phyloP scores from a whole-genome alignment of 1,139 yeast species.

The Sugiyamaella novakii region DNA sequence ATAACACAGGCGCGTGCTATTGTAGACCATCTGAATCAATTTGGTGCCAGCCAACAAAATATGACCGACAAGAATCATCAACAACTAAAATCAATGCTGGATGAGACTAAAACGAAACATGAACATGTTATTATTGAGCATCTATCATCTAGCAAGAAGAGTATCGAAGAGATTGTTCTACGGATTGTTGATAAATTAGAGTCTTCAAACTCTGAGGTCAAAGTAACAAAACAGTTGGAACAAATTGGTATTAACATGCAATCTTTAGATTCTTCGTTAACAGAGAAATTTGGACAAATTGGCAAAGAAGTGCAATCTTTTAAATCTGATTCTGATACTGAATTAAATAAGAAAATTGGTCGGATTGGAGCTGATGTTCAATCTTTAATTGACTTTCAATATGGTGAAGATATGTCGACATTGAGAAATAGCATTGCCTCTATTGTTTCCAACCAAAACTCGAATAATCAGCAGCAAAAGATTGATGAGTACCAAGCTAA shows the following conservation, averaged over 20 bases:
- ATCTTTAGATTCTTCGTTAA: no score
- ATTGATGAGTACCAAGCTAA: slow-evolving; percentile 18
- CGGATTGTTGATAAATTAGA: neutral
- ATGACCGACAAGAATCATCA: neutral
- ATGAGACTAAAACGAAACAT: neutral
- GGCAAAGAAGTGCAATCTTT: neutral
- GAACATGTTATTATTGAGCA: slow-evolving; percentile 12
- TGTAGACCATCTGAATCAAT: no score
- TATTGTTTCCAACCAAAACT: slow-evolving; percentile 1
- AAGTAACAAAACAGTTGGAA: no score
- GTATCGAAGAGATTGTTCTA: slow-evolving; percentile 15
- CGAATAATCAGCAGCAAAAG: slow-evolving; percentile 6
- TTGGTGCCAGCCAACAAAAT: neutral
- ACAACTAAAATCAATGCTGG: neutral
- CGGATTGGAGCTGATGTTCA: slow-evolving; percentile 31
- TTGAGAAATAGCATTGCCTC: slow-evolving; percentile 24
- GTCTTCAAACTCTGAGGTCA: no score
- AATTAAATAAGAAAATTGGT: slow-evolving; percentile 5
- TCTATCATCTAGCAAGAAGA: slow-evolving; percentile 15
- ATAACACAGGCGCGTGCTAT: no score
- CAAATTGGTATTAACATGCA: no score
- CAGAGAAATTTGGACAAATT: no score
- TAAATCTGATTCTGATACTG: neutral
- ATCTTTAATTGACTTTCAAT: slow-evolving; percentile 32
- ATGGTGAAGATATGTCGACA: slow-evolving; percentile 24